Evolutionary conservation across 1,284 basidiomycete genomes (phyloP), one percentile per base, ranked within the genome.

Genomic region (Ganoderma multipileum): DNA sequence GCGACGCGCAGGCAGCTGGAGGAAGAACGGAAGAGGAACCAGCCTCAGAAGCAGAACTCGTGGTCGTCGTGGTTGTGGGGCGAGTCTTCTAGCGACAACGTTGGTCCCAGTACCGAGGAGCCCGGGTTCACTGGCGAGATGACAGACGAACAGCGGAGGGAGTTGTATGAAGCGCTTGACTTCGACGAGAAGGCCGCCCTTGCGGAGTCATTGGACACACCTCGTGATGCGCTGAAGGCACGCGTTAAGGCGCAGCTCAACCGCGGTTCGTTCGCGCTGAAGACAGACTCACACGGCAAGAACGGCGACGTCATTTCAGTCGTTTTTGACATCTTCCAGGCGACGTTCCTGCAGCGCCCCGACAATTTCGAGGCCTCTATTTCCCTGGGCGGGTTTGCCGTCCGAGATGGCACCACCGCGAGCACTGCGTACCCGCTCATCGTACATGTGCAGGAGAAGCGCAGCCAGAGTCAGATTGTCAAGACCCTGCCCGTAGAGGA

Each of bases 91-190:
- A 23, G 33, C 44, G 50, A 58, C 38, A 12, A 66, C 75, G 70
- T 80, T 20, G 54, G 61, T 20, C 60, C 71, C 52, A 70, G 52
- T 59, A 60, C 38, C 65, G 84, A 87, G 63, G 90, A 90, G 65
- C 69, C 85, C 72, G 79, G 84, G 50, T 89, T 92, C 72, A 83
- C 87, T 30, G 89, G 91, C 14, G 80, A 89, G 33, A 92, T 97
- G 86, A 97, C 94, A 18, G 96, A 97, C 58, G 93, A 97, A 78
- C 96, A 99, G 80, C 91, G 95, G 64, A 93, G 93, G 78, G 91
- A 99, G 81, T 87, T 99, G 33, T 98, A 98, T 81, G 93, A 96
- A 75, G 90, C 95, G 20, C 91, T 99, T 68, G 97, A 99, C 79
- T 99, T 95, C 79, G 95, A 99, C 78, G 95, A 96, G 81, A 94